A percentile compares a stretch with the other conserved stretches of the same genome.
phyloP scores from a whole-genome alignment of 2,329 filamentous ascomycete species.

The Setomelanomma holmii region DNA sequence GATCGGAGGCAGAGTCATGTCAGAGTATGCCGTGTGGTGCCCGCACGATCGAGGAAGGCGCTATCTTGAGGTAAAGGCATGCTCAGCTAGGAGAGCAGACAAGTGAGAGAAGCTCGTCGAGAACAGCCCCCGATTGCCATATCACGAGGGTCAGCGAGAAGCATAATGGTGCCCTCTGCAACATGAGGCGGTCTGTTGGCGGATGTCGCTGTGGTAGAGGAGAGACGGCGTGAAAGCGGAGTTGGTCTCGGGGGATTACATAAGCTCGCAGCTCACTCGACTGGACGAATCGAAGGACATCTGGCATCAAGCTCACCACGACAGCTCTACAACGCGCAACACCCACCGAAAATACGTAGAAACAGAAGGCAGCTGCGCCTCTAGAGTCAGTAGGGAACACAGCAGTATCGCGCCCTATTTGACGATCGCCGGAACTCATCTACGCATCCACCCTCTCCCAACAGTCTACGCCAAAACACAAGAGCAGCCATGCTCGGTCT shows the following conservation, averaged over 20 bases:
- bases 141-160: too few species aligned
- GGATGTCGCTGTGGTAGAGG: neutral
- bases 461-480: slow-evolving; percentile 10
- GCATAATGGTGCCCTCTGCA: too few species aligned
- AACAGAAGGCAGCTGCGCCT: too few species aligned
- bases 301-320: slow-evolving; percentile 37
- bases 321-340: slow-evolving; percentile 18
- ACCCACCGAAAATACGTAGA: neutral
- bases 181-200: too few species aligned
- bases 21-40: neutral
- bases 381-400: too few species aligned
- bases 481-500: slow-evolving; percentile 54
- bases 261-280: slow-evolving; percentile 24
- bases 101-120: too few species aligned
- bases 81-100: neutral
- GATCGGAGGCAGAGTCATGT: neutral
- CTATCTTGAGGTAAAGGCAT: neutral
- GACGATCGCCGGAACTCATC: neutral
- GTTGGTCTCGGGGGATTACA: slow-evolving; percentile 23
- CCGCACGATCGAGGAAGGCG: neutral
- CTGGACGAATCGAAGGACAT: slow-evolving; percentile 34
- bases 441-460: neutral
- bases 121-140: too few species aligned
- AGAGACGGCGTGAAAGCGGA: slow-evolving; percentile 9
- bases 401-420: too few species aligned